Evolutionary conservation across 257 asterid species (phyloP), one percentile per base, ranked within the genome.

Genomic region (Solanum infundibuliforme): DNA sequence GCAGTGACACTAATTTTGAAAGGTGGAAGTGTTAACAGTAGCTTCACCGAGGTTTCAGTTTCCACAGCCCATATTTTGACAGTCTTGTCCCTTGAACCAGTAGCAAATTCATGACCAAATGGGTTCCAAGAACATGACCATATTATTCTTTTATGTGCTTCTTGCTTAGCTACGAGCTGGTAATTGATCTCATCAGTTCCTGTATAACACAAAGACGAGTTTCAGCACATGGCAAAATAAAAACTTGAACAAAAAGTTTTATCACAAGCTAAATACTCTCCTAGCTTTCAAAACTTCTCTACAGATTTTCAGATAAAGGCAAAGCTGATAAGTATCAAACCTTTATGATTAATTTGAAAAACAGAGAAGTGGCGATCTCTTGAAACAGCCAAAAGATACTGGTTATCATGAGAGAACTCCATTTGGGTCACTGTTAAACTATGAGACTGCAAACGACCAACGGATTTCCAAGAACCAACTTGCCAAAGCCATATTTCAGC

Each of bases 41-140:
- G 94, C 90, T 94, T 93, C 23, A 95, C 94, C 21, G 98, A 90
- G 29, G 91, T 91, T 72, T 90, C 93, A 18, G 91, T 90, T 88
- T 90, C 95, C 75, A 95, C 55, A 36, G 87, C 69, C 99, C 99
- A 95, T 88, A 97, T 91, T 90, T 95, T 96, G n/a, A 97, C 95
- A 8, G 96, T 94, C 88, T 95, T 97, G 85, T 97, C 99, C 91
- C 99, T 92, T 7, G 99, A 97, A 12, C 98, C 98, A 2, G 99
- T 97, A 77, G 99, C 98, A 83, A 97, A 97, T 91, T 94, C 96
- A 60, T 95, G 96, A 35, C 95, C 91, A 58, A 90, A 93, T 0
- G 98, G 98, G 91, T 94, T 95, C 99, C 99, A 96, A 25, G 98
- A 93, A 91, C 99, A 94, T 3, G 98, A 93, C 99, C 99, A 96